Conservation (phyloP, 2,329 filamentous ascomycete genomes). For the Berkeleyomyces basicola region DNA sequence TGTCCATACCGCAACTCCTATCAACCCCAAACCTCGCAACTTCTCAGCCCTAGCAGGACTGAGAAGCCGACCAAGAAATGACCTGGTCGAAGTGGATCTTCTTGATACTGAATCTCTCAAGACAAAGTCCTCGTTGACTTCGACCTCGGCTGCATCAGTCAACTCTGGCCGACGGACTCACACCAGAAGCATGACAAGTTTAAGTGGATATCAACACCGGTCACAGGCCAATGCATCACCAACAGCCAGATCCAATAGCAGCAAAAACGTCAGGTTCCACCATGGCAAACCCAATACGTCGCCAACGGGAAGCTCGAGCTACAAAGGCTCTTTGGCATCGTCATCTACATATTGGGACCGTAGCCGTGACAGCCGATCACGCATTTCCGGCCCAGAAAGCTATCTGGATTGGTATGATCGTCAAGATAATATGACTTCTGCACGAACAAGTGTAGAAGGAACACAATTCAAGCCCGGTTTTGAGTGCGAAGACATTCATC, state of each 20-base stretch:
- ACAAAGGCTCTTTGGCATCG: neutral
- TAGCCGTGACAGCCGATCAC: neutral
- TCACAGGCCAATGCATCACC: neutral
- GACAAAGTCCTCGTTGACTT: neutral
- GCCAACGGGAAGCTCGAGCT: neutral
- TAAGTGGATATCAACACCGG: neutral
- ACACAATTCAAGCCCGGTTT: neutral
- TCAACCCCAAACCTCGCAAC: neutral
- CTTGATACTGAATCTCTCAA: neutral
- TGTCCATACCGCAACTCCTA: constrained; percentile 1
- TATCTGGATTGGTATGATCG: neutral
- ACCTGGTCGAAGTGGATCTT: neutral
- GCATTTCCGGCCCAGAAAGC: neutral
- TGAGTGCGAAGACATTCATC: neutral
- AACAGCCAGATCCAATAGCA: neutral
- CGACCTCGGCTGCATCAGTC: neutral
- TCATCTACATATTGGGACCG: neutral
- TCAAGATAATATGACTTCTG: neutral
- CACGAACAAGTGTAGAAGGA: neutral
- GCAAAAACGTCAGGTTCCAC: too few species aligned
- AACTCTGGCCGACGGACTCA: neutral
- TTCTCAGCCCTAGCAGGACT: neutral
- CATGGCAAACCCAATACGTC: neutral
- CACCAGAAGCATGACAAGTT: neutral
- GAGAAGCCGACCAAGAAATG: neutral